Base-by-base conservation (phyloP, 768 basidiomycete genomes). In the Kwoniella sp. region DNA sequence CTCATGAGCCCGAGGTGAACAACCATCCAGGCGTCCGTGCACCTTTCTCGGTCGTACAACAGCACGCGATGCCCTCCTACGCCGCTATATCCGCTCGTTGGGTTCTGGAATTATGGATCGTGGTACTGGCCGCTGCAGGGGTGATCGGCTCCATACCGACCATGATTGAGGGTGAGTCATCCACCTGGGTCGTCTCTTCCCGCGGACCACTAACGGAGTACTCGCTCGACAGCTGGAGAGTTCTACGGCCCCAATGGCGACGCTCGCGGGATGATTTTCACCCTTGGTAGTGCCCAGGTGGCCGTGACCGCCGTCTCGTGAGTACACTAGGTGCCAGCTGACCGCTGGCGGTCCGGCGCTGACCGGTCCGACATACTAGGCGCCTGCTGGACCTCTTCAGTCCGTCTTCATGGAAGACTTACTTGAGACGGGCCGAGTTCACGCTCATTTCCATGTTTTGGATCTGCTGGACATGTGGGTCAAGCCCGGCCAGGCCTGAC, bases 391-490 rank as follows among this genome's bases (percentile, higher is more conserved):
- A 20, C 4, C 9, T 45, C 10, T 37, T 65, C 14, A 31, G 60
- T 23, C 60, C 65, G 2, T 52, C 31, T 33, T 58, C 63, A 43
- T 70, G 68, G 65, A 29, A 62, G 23, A 32, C 60, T 20, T 65
- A 65, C 33, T 17, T 67, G 28, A 65, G 67, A 37, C 52, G 68
- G 27, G 3, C 63, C 9, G 68, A 67, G 32, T 70, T 70, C 53
- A 48, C 53, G 11, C 47, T 65, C 45, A 43, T 65, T 11, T 19
- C 62, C 5, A 51, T 67, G 56, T 40, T 70, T 6, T 70, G 68
- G 65, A 65, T 70, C 26, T 59, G 60, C 25, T 70, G 68, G 68
- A 67, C 65, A 2, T 70, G 68, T 70, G 34, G 22, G 65, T 56
- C n/a, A n/a, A n/a, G n/a, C n/a, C n/a, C n/a, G n/a, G n/a, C n/a